Base-by-base conservation (phyloP, 1,139 yeast species). In the Pichia norvegensis region DNA sequence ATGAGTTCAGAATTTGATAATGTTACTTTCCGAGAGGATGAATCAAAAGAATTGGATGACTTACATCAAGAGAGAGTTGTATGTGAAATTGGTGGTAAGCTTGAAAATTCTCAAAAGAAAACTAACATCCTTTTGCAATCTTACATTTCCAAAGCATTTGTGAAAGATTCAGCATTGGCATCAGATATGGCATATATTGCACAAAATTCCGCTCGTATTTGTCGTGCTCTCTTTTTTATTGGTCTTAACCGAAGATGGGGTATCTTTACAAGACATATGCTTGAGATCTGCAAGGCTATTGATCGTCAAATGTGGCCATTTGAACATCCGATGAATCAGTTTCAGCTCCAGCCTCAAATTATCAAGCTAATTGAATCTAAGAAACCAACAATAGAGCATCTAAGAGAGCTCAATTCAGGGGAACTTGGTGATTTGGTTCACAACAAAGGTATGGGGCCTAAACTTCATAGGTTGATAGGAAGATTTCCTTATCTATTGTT, bases 1-100 rank as follows among this genome's bases (percentile, higher is more conserved):
- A 84, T 84, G 86, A 85, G 96, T 65, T 81, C 90, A 47, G 99
- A 94, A 62, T 94, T 94, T 63, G 97, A 92, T 59, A 81, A 90
- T 46, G 79, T 94, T 46, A 87, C 86, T 56, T 81, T 83, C 52
- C 76, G 99, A 54, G 90, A 85, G 52, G 98, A 92, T 52, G 99
- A 94, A 60, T 68, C 79, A 13, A 67, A 68, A 20, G 99, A 94
- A 60, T 70, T 94, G 48, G 76, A 78, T 29, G 66, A 68, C 41
- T 64, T 92, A 46, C 67, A 78, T 44, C 86, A 84, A 13, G 70
- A 69, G 11, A 74, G 79, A 23, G 70, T 78, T 1, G 87, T 86
- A 11, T 88, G 96, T 58, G 95, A 90, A 61, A 73, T 90, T 47
- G 94, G 87, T 0, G 86, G 94, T 1, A 83, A 80, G 37, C 64